These are phyloP conservation scores for Coffea eugenioides DNA, from an alignment of 257 asterid species.

Conservation along the genomic window DNA sequence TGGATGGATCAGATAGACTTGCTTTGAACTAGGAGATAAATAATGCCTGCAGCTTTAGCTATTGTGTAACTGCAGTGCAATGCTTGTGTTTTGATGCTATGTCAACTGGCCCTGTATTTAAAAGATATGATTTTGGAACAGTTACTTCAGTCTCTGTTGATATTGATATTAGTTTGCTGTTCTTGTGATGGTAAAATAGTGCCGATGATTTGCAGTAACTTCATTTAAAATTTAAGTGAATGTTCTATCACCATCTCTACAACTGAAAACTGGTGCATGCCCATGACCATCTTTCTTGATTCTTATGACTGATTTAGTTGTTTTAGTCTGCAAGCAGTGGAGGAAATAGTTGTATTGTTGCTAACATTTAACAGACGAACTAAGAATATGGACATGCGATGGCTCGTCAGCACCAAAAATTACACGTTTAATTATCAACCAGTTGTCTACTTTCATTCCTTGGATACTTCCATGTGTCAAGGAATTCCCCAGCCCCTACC, in stretches of 20 bases:
- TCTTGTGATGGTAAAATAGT: background rate
- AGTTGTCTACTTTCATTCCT: too few relatives aligned
- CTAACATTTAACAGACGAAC: too few relatives aligned
- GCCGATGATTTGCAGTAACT: background rate
- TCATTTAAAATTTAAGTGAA: background rate
- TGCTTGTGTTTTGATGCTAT: background rate
- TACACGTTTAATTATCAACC: too few relatives aligned
- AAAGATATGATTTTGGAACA: background rate
- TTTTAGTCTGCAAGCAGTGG: background rate
- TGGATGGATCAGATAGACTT: too few relatives aligned
- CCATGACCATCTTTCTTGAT: background rate
- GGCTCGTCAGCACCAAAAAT: too few relatives aligned
- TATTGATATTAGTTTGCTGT: background rate
- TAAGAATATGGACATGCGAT: too few relatives aligned
- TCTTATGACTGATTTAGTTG: too few relatives aligned
- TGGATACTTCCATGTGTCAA: too few relatives aligned
- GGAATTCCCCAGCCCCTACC: too few relatives aligned
- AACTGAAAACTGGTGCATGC: background rate
- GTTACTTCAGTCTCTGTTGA: background rate
- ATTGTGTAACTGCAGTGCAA: background rate
- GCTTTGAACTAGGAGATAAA: background rate
- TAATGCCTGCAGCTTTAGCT: slow-evolving; percentile 4
- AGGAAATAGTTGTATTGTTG: too few relatives aligned
- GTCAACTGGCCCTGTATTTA: background rate
- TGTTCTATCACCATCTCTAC: too few relatives aligned